phyloP scores from a whole-genome alignment of 148 eudicot genomes.

The Heliamphora exappendiculata region DNA sequence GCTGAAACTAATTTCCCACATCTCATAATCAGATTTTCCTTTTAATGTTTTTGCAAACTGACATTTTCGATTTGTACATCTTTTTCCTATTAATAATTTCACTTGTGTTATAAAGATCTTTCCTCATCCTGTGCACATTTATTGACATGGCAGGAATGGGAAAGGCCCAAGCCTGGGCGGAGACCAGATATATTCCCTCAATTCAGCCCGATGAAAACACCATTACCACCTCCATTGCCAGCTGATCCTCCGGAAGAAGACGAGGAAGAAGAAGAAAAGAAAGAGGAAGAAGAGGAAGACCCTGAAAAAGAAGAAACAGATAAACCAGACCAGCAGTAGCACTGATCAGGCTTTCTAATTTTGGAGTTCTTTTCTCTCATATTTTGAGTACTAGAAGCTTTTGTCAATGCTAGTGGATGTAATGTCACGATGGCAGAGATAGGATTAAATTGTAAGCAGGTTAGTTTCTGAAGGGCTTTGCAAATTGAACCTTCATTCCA shows the following conservation, averaged over 20 bases:
- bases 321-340: conserved; percentile 28
- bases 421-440: background rate
- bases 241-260: conserved; percentile 78
- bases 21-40: too few species aligned
- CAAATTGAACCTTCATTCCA: background rate
- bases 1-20: too few species aligned
- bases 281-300: conserved; percentile 45
- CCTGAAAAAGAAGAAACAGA: conserved; percentile 43
- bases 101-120: too few species aligned
- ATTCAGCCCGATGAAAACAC: conserved; percentile 96
- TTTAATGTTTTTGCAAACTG: too few species aligned
- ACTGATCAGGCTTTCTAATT: background rate
- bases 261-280: conserved; percentile 66
- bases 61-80: too few species aligned
- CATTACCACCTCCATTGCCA: conserved; percentile 90
- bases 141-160: conserved; percentile 69
- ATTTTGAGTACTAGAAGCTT: background rate
- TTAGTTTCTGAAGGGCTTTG: conserved; percentile 4
- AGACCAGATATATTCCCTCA: conserved; percentile 85
- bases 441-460: background rate
- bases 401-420: background rate
- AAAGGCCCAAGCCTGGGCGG: conserved; percentile 69
- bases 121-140: background rate
- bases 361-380: too few species aligned
- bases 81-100: too few species aligned